A percentile compares a stretch with the other conserved stretches of the same genome.
Conservation (phyloP, 352 stramenopile species). For the Saprolegnia parasitica region DNA sequence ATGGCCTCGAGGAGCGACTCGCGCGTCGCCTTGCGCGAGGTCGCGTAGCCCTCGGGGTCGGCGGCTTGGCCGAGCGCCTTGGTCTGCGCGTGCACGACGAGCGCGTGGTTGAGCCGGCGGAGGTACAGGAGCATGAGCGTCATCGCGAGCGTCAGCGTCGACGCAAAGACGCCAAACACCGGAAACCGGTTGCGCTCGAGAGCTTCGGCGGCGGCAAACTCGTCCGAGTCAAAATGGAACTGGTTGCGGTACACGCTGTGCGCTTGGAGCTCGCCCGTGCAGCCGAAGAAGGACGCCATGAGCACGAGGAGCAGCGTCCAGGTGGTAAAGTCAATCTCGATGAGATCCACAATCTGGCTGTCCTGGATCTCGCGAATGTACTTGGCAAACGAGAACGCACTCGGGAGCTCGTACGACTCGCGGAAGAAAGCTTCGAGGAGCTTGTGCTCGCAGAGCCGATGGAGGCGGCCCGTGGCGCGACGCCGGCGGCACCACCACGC, state of each 20-base stretch:
- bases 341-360: slow-evolving; percentile 13
- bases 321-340: slow-evolving; percentile 23
- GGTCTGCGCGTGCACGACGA: slow-evolving; percentile 13
- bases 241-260: neutral
- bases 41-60: neutral
- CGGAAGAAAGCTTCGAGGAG: slow-evolving; percentile 9
- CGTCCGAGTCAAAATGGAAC: neutral
- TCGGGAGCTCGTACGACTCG: slow-evolving; percentile 9
- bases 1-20: slow-evolving; percentile 17
- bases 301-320: slow-evolving; percentile 20
- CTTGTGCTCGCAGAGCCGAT: neutral
- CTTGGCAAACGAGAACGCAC: slow-evolving; percentile 22
- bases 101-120: neutral
- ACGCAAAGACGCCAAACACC: slow-evolving; percentile 18
- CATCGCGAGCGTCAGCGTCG: slow-evolving; percentile 17
- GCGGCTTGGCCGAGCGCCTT: neutral
- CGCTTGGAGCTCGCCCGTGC: slow-evolving; percentile 15
- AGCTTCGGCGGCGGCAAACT: neutral
- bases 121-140: slow-evolving; percentile 16
- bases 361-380: slow-evolving; percentile 25
- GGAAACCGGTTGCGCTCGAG: slow-evolving; percentile 4
- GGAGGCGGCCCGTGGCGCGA: neutral
- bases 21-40: neutral
- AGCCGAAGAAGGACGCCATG: slow-evolving; percentile 9
- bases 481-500: neutral